Base-by-base conservation (phyloP, 176 grass and related monocot species). In the Oryza officinalis region DNA sequence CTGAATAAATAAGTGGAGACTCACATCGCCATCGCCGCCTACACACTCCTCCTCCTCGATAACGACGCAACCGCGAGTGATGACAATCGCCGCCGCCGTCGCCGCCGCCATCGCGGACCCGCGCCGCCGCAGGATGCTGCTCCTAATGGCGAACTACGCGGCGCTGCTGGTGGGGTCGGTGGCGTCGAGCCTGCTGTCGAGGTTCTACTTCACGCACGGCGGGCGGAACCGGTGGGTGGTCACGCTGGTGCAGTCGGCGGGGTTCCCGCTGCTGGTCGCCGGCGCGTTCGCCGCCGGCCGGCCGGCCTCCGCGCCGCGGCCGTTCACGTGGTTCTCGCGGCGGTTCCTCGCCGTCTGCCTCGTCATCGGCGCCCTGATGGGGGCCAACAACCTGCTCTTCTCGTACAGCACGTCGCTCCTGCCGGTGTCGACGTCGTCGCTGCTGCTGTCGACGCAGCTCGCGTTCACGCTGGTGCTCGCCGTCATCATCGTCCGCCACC, bases 391-490 rank as follows among this genome's bases (percentile, higher is more conserved):
- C 79, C 80, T 98, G 38, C 82, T 98, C 9, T 88, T 98, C 80
- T 92, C 96, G 11, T 98, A 90, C 87, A 94, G 96, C 41, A 65
- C 90, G 4, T 94, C 96, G 27, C 85, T 93, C 74, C 90, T 95
- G 1, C 96, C 93, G 0, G 91, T 91, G 6, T 98, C 96, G 13
- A 98, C 96, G 26, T 95, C 93, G 13, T 98, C 93, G 25, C 87
- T 98, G 10, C 80, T 98, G 70, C 75, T 98, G 33, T 98, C 96
- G 5, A 90, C 93, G 35, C 96, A 98, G 89, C 89, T 98, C 31
- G 93, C 84, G 7, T 95, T 98, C 96, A 94, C 87, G 11, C 91
- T 98, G 8, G 72, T 98, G 26, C 91, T 98, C 54, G 94, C 96
- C 44, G 85, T 75, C 15, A 17, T 87, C 74, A 92, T 95, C 83